These are phyloP conservation scores for Suillus fuscotomentosus DNA, from an alignment of 768 basidiomycete genomes.

Conservation along the genomic window DNA sequence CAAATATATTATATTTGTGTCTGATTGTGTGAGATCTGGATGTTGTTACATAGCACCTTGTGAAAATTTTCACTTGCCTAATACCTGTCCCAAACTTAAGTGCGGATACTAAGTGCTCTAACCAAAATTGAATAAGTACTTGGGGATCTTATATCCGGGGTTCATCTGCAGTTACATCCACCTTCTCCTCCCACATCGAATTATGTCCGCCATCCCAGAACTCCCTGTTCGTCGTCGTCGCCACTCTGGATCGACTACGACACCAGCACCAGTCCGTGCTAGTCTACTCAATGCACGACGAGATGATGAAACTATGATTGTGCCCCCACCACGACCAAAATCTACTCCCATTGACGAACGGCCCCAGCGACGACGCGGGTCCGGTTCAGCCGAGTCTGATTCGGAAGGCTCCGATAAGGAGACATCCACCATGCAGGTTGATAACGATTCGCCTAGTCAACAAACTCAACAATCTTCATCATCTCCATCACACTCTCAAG, in stretches of 20 bases:
- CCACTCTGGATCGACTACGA: constrained; percentile 56
- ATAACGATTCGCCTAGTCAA: constrained; percentile 4
- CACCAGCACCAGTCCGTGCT: constrained; percentile 26
- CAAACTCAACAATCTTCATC: constrained; percentile 1
- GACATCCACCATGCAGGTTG: constrained; percentile 30
- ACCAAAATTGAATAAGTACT: constrained; percentile 1
- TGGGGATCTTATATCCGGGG: background rate
- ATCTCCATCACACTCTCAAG: constrained; percentile 8
- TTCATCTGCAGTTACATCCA: background rate
- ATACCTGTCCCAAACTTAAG: background rate
- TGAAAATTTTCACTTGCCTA: constrained; percentile 11
- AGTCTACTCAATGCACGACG: constrained; percentile 18
- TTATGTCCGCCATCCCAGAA: constrained; percentile 16
- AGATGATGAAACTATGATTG: constrained; percentile 25
- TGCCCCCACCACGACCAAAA: constrained; percentile 68
- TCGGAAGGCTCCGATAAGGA: constrained; percentile 34
- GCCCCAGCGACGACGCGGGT: constrained; percentile 45
- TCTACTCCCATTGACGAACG: constrained; percentile 68
- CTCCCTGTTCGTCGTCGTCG: constrained; percentile 50
- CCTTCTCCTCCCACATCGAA: background rate
- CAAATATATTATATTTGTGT: constrained; percentile 13
- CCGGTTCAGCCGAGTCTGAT: constrained; percentile 34
- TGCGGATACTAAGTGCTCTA: background rate
- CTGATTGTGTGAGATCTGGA: constrained; percentile 20
- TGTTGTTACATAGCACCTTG: constrained; percentile 3